These are phyloP conservation scores for Xylaria sp. DNA, from an alignment of 2,329 filamentous ascomycete genomes.

Conservation along the genomic window DNA sequence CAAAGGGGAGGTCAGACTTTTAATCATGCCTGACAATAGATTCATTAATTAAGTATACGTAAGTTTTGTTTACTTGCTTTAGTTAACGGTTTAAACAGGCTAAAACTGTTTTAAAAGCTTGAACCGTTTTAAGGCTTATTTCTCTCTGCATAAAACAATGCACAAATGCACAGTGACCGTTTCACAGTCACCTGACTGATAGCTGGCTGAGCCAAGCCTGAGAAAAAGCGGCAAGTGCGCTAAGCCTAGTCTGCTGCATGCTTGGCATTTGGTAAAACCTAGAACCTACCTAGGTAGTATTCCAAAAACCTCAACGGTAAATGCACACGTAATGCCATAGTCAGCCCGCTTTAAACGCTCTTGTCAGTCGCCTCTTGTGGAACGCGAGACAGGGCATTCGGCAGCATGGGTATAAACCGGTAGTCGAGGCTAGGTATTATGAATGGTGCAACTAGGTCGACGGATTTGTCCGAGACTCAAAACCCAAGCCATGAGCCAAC, in stretches of 20 bases:
- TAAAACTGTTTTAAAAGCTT: constrained; percentile 18
- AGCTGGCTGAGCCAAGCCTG: too few relatives aligned
- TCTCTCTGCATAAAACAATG: constrained; percentile 19
- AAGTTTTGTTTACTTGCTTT: constrained; percentile 26
- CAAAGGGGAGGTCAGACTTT: too few relatives aligned
- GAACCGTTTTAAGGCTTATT: constrained; percentile 14
- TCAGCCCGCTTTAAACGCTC: constrained; percentile 18
- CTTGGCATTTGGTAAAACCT: too few relatives aligned
- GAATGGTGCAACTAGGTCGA: constrained; percentile 8
- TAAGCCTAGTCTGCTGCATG: too few relatives aligned
- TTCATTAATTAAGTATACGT: too few relatives aligned
- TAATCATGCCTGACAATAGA: too few relatives aligned
- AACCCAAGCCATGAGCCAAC: background rate
- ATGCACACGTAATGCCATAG: constrained; percentile 11
- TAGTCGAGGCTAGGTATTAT: background rate
- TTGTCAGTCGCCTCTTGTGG: constrained; percentile 14
- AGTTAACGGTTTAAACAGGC: constrained; percentile 22
- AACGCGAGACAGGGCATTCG: constrained; percentile 5
- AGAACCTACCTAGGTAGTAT: background rate
- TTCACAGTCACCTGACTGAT: constrained; percentile 25
- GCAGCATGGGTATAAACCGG: constrained; percentile 15
- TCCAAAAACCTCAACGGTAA: constrained; percentile 8
- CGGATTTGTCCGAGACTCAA: constrained; percentile 10
- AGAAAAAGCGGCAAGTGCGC: too few relatives aligned
- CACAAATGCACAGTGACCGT: constrained; percentile 20